Base-by-base conservation (phyloP, 2,329 filamentous ascomycete genomes). In the Clonostachys byssicola region DNA sequence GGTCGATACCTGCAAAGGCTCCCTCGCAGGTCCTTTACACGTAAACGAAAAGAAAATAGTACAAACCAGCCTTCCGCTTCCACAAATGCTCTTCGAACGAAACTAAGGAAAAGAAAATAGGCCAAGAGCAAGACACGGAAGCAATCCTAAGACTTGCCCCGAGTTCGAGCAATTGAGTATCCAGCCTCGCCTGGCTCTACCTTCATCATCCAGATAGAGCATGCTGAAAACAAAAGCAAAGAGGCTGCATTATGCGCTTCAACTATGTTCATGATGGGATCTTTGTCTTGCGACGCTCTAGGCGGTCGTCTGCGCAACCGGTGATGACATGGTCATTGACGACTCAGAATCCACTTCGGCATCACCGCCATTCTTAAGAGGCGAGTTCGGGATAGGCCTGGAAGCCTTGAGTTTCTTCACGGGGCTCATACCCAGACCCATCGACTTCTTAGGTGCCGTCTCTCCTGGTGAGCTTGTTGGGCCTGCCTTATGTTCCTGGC, bases 271-370 rank as follows among this genome's bases (percentile, higher is more conserved):
- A 9, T 30, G 23, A 30, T 30, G 23, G 9, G 3, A 30, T 10
- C 23, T 30, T 30, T 10, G 10, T 30, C 23, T 30, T 30, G 23
- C 10, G 6, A 30, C 23, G 23, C 23, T 30, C 23, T 30, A 30
- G 10, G 41, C 16, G n/a, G 17, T 42, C 42, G 43, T 38, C 9
- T 12, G n/a, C 6, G 23, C 35, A 42, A 48, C 12, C 36, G 46
- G 78, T 14, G 78, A 81, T 1, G 78, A 81, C 49, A 80, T 59
- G 0, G 75, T 75, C 16, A 73, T 79, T 1, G 77, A 80, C 39
- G 77, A 80, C 56, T 82, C 79, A 14, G 77, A 80, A 51, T 74
- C 74, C 40, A 64, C 72, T 42, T 80, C 78, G 16, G 70, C 68
- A 41, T 73, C 68, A 41, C 70, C 69, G 16, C 73, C 73, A 51